Percentiles rank a stretch among this genome's conserved stretches.
phyloP scores from a whole-genome alignment of 495 filamentous ascomycete genomes.

The Trichoderma gamsii region DNA sequence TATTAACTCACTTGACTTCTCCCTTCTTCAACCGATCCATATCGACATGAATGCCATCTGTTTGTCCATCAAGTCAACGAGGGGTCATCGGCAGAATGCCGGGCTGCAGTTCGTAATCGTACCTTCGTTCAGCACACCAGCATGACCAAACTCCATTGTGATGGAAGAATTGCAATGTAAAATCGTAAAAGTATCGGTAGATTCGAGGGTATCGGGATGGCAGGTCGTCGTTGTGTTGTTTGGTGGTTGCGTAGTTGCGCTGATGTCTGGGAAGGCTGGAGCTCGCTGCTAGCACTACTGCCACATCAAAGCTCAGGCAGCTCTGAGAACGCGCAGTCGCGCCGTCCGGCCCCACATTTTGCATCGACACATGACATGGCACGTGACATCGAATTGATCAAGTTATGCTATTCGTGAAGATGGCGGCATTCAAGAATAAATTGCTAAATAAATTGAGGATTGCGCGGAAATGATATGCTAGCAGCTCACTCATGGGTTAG shows the following conservation, averaged over 20 bases:
- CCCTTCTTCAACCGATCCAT: conserved; percentile 71
- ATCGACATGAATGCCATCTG: conserved; percentile 98
- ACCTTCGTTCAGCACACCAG: conserved; percentile 72
- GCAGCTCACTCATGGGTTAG: too few relatives aligned
- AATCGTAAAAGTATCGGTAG: neutral
- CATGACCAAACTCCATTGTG: conserved; percentile 55
- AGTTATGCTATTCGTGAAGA: neutral
- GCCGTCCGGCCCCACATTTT: conserved; percentile 11
- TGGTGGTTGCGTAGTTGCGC: neutral
- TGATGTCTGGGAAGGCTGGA: conserved; percentile 20
- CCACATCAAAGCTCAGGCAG: conserved; percentile 17
- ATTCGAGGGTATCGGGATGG: neutral
- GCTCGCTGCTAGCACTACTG: conserved; percentile 13
- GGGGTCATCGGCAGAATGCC: conserved; percentile 16
- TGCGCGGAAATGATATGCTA: neutral
- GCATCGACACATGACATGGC: neutral
- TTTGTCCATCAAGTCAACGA: conserved; percentile 19
- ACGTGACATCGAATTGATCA: neutral
- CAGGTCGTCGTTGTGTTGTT: conserved; percentile 4
- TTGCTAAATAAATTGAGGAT: neutral
- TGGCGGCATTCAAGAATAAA: neutral
- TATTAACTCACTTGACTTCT: conserved; percentile 61
- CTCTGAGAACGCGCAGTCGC: conserved; percentile 31
- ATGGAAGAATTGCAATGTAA: too few relatives aligned
- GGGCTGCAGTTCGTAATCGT: conserved; percentile 23